A percentile compares a stretch with the other conserved stretches of the same genome.
Conservation (phyloP, 2,329 filamentous ascomycete genomes). For the Dryadomyces quercivorus region DNA sequence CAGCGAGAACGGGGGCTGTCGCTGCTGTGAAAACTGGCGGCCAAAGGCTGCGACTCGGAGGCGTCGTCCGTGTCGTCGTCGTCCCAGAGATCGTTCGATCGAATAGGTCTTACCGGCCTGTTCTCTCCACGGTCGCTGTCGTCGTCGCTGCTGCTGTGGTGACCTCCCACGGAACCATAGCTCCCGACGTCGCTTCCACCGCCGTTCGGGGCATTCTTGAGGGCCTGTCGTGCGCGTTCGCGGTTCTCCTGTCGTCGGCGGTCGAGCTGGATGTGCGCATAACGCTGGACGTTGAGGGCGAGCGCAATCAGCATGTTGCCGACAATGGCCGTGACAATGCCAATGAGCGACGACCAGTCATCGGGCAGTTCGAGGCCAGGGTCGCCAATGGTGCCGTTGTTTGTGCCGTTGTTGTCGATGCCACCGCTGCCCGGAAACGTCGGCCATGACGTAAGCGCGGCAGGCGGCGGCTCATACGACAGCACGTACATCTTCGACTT, state of each 20-base stretch:
- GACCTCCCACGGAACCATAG: neutral
- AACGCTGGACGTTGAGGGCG: conserved; percentile 90
- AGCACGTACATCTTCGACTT: conserved; percentile 11
- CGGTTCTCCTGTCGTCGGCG: conserved; percentile 51
- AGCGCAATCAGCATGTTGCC: conserved; percentile 93
- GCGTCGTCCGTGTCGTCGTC: conserved; percentile 20
- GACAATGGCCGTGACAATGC: conserved; percentile 82
- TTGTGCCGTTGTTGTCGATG: conserved; percentile 5
- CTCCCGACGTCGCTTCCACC: conserved; percentile 6
- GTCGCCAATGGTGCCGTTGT: conserved; percentile 16
- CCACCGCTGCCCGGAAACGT: conserved; percentile 12
- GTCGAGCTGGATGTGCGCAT: conserved; percentile 79
- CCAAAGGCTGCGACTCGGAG: conserved; percentile 39
- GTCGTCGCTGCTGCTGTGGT: conserved; percentile 9
- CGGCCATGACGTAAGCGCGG: conserved; percentile 8
- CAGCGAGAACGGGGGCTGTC: conserved; percentile 18
- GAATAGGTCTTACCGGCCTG: neutral
- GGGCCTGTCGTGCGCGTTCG: conserved; percentile 39
- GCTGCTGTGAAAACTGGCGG: conserved; percentile 33
- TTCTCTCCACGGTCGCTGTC: conserved; percentile 9
- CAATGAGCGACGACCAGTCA: conserved; percentile 87
- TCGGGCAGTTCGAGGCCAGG: conserved; percentile 36
- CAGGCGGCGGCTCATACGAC: neutral
- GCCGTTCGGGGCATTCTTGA: conserved; percentile 29
- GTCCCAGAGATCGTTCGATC: conserved; percentile 14